Evolutionary conservation across 768 basidiomycete genomes (phyloP), one percentile per base, ranked within the genome.

Genomic region (Tremella yokohamensis): DNA sequence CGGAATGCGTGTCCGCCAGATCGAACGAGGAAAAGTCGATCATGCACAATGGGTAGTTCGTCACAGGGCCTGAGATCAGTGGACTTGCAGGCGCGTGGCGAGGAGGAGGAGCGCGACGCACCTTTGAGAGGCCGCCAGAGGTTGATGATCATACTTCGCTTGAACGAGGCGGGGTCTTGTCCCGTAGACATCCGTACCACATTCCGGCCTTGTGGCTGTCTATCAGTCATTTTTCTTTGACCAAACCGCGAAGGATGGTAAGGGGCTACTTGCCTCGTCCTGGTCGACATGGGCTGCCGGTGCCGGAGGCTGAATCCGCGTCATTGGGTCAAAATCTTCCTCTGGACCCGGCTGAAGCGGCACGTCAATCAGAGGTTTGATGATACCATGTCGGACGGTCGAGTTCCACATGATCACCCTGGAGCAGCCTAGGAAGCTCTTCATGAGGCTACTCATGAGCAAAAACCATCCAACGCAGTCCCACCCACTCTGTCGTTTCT

Each of bases 361-460:
- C 15, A 65, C 60, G 6, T 58, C 26, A 34, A 34, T 34, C 18
- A 37, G 24, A n/a, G 57, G 56, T 53, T 50, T 38, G 29, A 34
- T 34, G 29, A 34, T 34, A 11, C 29, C 29, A 11, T 34, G 29
- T 38, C 66, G n/a, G 22, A 56, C 25, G 19, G 62, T 60, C 8
- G 60, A 62, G 55, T 68, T 68, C 66, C 66, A 68, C 11, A 63
- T 60, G 20, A 68, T 62, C n/a, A 68, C 63, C n/a, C 52, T 16
- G 13, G 57, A 37, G 19, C 54, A 55, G 8, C 60, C 60, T 1
- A 61, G 44, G 15, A 52, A 18, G n/a, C 16, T 25, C 48, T 62
- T 58, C 13, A 68, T 24, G 8, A 64, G 25, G 8, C 63, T 67
- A 18, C 3, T 11, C 29, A 4, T 34, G 6, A 34, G 42, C 42